Base-by-base conservation (phyloP, 2,329 filamentous ascomycete species). In the Sphaerulina vaccinii region DNA sequence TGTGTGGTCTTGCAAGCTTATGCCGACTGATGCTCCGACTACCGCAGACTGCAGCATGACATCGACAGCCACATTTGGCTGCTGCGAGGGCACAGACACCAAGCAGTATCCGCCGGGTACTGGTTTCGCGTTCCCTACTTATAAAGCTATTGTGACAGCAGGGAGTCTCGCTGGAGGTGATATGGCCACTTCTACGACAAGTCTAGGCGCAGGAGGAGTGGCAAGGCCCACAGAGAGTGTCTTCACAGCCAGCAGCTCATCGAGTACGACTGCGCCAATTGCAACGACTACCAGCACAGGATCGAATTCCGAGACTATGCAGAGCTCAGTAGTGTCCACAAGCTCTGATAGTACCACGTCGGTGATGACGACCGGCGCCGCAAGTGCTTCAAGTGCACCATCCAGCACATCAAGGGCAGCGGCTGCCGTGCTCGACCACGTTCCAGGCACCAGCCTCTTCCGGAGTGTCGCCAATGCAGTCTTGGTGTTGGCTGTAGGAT, bases 141-240 rank as follows among this genome's bases (percentile, higher is more conserved):
- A 51, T 29, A 19, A 22, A 22, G 48, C 48, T 32, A 11, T 45
- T 1, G 18, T 51, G 8, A 51, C 48, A n/a, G 40, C 48, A 36
- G 39, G 29, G 9, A 16, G 24, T 16, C 29, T 19, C 5, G 35
- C 33, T 11, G 35, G 8, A n/a, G 21, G 10, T 19, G 45, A 19
- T 15, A 22, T 2, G 7, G n/a, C 22, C 15, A 29, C 11, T 43
- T 22, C 22, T 13, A n/a, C 22, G 22, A 27, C 21, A 5, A 41
- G 38, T 41, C 4, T 21, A 6, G n/a, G n/a, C n/a, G 7, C 21
- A n/a, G 5, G 32, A 35, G 29, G 29, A 10, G 18, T 22, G 11
- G 42, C 18, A 16, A 7, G 42, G 19, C 32, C 29, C 5, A 37
- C 27, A n/a, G 42, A 46, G 27, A 46, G 27, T n/a, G 29, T 29